A percentile compares a stretch with the other conserved stretches of the same genome.
phyloP scores from a whole-genome alignment of 2,329 filamentous ascomycete species.

The Fusarium odoratissimum region DNA sequence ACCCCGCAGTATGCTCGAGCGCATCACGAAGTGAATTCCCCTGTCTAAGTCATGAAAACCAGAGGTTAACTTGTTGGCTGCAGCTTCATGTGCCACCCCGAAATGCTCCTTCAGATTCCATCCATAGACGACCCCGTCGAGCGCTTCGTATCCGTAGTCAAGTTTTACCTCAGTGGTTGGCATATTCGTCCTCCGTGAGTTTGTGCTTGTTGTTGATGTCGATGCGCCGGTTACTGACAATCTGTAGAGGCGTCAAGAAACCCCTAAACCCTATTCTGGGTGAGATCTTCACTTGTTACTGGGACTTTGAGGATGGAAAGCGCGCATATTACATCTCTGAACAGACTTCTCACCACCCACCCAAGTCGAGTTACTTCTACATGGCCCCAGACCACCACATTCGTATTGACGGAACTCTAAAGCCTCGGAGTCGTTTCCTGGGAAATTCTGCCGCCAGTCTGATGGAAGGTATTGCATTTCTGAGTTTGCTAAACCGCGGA shows the following conservation, averaged over 20 bases:
- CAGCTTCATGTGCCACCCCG: constrained; percentile 99
- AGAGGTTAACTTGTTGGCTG: constrained; percentile 18
- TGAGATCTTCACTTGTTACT: constrained; percentile 94
- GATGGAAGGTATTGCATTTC: constrained; percentile 95
- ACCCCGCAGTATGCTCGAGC: constrained; percentile 96
- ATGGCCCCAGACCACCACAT: constrained; percentile 95
- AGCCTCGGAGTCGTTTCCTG: constrained; percentile 93
- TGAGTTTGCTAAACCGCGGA: constrained; percentile 84
- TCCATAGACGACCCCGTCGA: constrained; percentile 88
- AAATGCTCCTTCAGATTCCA: constrained; percentile 90
- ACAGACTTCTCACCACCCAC: constrained; percentile 97
- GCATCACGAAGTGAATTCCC: constrained; percentile 87
- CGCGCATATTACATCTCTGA: constrained; percentile 96
- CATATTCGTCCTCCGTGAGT: constrained; percentile 96
- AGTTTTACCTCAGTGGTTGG: constrained; percentile 98
- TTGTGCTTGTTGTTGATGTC: not conserved
- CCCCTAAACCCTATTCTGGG: constrained; percentile 96
- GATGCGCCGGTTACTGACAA: constrained; percentile 39
- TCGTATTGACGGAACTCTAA: constrained; percentile 93
- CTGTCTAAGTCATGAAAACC: constrained; percentile 5
- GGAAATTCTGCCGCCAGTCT: constrained; percentile 97
- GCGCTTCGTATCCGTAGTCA: constrained; percentile 94
- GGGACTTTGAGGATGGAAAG: constrained; percentile 88
- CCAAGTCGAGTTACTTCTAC: constrained; percentile 99
- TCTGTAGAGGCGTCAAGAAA: constrained; percentile 90